Conservation (phyloP, 306 rosid species). For the Arachis hypogaea region DNA sequence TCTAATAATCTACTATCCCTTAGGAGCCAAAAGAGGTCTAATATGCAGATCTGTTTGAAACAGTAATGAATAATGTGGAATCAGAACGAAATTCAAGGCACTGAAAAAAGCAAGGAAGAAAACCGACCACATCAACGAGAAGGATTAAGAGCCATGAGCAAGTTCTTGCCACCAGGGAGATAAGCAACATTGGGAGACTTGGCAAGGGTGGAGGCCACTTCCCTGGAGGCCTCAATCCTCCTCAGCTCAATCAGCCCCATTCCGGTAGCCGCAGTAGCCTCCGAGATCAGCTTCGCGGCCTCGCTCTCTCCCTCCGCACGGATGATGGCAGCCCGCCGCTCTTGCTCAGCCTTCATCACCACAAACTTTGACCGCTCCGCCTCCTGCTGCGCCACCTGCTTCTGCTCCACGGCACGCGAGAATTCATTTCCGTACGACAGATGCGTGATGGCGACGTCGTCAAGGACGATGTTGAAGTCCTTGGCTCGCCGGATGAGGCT, state of each 20-base stretch:
- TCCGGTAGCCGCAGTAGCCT: constrained; percentile 72
- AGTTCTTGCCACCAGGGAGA: constrained; percentile 62
- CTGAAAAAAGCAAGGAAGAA: neutral
- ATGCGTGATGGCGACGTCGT: constrained; percentile 91
- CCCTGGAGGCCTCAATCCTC: constrained; percentile 91
- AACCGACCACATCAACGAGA: constrained; percentile 59
- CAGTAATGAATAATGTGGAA: neutral
- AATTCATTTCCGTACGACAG: constrained; percentile 75
- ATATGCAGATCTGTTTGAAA: neutral
- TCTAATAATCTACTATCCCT: neutral
- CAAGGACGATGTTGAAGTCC: constrained; percentile 84
- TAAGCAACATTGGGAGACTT: constrained; percentile 85
- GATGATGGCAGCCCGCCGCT: constrained; percentile 86
- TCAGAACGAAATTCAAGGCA: neutral
- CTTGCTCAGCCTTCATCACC: constrained; percentile 96
- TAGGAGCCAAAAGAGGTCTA: neutral
- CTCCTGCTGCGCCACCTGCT: constrained; percentile 98
- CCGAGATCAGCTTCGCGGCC: constrained; percentile 85
- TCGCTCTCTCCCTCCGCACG: constrained; percentile 95
- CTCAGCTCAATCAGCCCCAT: constrained; percentile 79
- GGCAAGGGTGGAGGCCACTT: constrained; percentile 73
- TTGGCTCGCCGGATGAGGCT: constrained; percentile 69
- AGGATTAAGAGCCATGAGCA: constrained; percentile 75
- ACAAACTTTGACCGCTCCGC: constrained; percentile 92
- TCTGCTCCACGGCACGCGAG: constrained; percentile 88